Base-by-base conservation (phyloP, 2,329 filamentous ascomycete genomes). In the Aspergillus neotritici region DNA sequence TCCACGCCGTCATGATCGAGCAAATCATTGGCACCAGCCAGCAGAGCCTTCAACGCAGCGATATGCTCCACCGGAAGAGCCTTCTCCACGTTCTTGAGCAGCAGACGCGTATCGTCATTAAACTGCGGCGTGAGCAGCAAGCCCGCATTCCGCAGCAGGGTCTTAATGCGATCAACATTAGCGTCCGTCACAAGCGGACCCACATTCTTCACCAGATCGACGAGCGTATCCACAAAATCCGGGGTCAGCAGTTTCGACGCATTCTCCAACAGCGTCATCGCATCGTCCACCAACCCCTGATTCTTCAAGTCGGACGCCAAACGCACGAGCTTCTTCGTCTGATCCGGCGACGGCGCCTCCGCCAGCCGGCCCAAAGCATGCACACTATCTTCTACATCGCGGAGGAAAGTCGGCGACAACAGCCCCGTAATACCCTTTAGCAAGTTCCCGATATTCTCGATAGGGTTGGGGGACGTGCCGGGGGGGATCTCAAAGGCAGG, bases 151-250 rank as follows among this genome's bases (percentile, higher is more conserved):
- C 13, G 29, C 13, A 30, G 13, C 11, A 38, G 25, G n/a, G 13
- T 38, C 36, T 38, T 29, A 6, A 38, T 38, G 7, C 15, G 29
- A 29, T 38, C 36, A 10, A 38, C 25, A 29, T 38, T 38, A 25
- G 15, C 25, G 7, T 13, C 6, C 9, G 36, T 38, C 4, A 38
- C 36, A 8, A 38, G 25, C 25, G 14, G 12, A 9, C 36, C 36
- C 11, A n/a, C 36, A 12, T 16, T 29, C 25, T 13, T 15, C 25
- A 38, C 16, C 5, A 38, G 21, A 25, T 25, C 21, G 21, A 25
- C 21, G 21, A 9, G 7, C 3, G 21, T 25, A 25, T 25, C 21
- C 21, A 25, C 21, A 25, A 25, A 25, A 25, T 25, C 25, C n/a
- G 36, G 25, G 13, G 36, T 38, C 9, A 38, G 25, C 12, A 38